Evolutionary conservation across 2,329 filamentous ascomycete species (phyloP), one percentile per base, ranked within the genome.

Genomic region (Rhynchosporium secalis): DNA sequence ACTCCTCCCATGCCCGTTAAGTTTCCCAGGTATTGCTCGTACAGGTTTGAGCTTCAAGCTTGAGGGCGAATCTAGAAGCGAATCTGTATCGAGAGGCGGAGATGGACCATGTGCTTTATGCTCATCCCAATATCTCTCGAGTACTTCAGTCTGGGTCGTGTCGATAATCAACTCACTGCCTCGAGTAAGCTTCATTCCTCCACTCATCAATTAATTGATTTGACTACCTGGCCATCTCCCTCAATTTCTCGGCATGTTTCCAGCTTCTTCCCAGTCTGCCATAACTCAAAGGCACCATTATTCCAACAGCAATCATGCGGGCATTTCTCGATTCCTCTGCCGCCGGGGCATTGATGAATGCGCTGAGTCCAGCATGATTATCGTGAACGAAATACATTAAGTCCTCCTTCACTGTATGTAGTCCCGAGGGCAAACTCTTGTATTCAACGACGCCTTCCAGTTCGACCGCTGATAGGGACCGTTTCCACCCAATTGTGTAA

Each of bases 341-440:
- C 55, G 91, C 92, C 2, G 90, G 88, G 66, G 84, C 85, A 75
- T 96, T 96, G 74, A 95, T 81, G 74, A 97, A 99, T 33, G 93
- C 92, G 78, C 92, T 96, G 69, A 98, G 82, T 33, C 95, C 95
- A 4, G 92, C 93, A 78, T 92, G 88, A 54, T 85, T 79, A 64
- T 86, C 88, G 73, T 98, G 92, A 48, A 96, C 87, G 75, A 98
- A 99, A 79, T 98, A 99, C 72, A 92, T 91, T 57, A 98, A 81
- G 76, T 99, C 95, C 68, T 93, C 86, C 38, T 88, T 81, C 26
- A 98, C 91, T 62, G 91, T 90, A 77, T 99, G 95, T 56, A 97
- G 77, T 29, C 95, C 95, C 0, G 94, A 98, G 2, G 95, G 95
- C 52, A 99, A 83, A 65, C 92, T 96, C 78, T 97, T 98, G 83